Base-by-base conservation (phyloP, 768 basidiomycete genomes). In the Rubroboletus satanas region DNA sequence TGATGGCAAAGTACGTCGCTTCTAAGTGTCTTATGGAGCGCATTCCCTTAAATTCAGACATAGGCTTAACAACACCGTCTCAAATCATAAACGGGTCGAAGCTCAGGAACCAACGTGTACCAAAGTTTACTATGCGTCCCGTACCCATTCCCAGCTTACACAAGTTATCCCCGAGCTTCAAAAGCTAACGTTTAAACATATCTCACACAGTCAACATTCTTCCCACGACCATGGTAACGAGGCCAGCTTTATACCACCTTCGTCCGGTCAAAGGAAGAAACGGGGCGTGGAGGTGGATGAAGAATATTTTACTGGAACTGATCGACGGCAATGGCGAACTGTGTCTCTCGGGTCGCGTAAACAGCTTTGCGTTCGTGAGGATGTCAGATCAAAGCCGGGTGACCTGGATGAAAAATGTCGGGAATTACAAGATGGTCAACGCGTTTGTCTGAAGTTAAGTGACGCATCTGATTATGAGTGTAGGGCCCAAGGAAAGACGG, bases 71-170 rank as follows among this genome's bases (percentile, higher is more conserved):
- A 60, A 42, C 1, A 33, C 55, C 1, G 28, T 7, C 32, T 58
- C 60, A 23, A 44, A 23, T 29, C 45, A 51, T 46, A 44, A 63
- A 18, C 54, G 33, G 21, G 35, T 38, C 9, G 57, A 58, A 31
- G 52, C 61, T 31, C 74, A 74, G 43, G 85, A 85, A 54, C 78
- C 79, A 15, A 77, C 79, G 5, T 89, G 87, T 64, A 87, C 83
- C 36, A 90, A 93, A 77, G 87, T 98, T 56, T 97, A 84, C 69
- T 97, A 95, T 65, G 90, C 95, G 0, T 98, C 97, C 0, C 79
- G 96, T 32, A 99, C 96, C 0, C 96, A 99, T 71, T 95, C 95
- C 2, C 96, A 99, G 65, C 81, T 99, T 4, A 79, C 93, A 2
- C 96, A 99, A 68, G 79, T 98, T 4, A 77, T 94, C 17, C 87